Evolutionary conservation across 805 yeast genomes (phyloP), one percentile per base, ranked within the genome.

Genomic region (Cyberlindnera bimundalis): DNA sequence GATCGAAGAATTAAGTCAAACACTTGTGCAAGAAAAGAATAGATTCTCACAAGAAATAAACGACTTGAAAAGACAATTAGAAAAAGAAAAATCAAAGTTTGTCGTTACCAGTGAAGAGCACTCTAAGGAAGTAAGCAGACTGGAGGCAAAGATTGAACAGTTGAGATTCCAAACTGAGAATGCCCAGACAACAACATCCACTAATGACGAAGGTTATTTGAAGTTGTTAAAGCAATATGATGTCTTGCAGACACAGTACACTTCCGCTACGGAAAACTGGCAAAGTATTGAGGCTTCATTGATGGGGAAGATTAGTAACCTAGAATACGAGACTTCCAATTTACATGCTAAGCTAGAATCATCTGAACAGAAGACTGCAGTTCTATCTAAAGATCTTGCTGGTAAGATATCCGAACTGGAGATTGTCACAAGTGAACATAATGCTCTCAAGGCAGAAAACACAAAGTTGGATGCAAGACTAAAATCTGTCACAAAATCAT

Each of bases 191-290:
- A 65, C 50, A 2, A 25, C 42, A 3, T 48, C 60, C 0, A 29
- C 45, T 1, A 40, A 48, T 5, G 70, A 67, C 35, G 68, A 64
- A n/a, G 69, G 70, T 12, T 71, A 61, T 39, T 58, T 68, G 23
- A 72, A 68, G 48, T 47, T 74, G 19, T 50, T 66, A 7, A 66
- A 68, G 25, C 72, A 75, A 29, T 79, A 81, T 48, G 77, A 73
- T 32, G 64, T 72, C 13, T 55, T 86, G 16, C 89, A 84, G 53
- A 66, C 76, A 3, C 93, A 89, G 58, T 82, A 85, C 49, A 74
- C 84, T 7, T 73, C 80, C 13, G 84, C 91, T 0, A 82, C 82
- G 42, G 87, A 81, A 47, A 86, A 83, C 58, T 87, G 96, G 95
- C 81, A 83, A 42, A 66, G 79, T 15, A 79, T 88, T 31, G 97